Conservation (phyloP, 768 basidiomycete species). For the Dendrothele bispora region DNA sequence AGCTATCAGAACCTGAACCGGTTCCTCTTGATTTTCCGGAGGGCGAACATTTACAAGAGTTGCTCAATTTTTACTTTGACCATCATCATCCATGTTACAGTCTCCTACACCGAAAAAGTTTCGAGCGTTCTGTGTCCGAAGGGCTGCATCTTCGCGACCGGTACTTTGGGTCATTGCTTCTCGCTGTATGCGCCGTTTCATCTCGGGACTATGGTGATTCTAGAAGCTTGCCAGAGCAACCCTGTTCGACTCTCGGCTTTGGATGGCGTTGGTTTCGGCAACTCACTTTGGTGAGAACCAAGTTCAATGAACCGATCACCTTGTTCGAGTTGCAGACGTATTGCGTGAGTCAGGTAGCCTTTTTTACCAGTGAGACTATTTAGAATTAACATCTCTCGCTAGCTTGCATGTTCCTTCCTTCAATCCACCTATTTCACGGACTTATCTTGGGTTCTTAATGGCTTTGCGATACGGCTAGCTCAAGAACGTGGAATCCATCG, state of each 20-base stretch:
- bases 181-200: slow-evolving; percentile 73
- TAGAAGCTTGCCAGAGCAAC: slow-evolving; percentile 46
- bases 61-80: too few relatives aligned
- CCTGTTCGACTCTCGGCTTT: slow-evolving; percentile 39
- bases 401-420: slow-evolving; percentile 57
- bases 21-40: too few relatives aligned
- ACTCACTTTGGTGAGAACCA: slow-evolving; percentile 62
- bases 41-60: too few relatives aligned
- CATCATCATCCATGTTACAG: slow-evolving; percentile 60
- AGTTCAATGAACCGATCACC: slow-evolving; percentile 60
- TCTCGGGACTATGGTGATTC: slow-evolving; percentile 59
- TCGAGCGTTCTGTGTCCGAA: slow-evolving; percentile 49
- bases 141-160: slow-evolving; percentile 50
- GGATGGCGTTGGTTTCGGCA: slow-evolving; percentile 74
- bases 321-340: slow-evolving; percentile 78
- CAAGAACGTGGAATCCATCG: slow-evolving; percentile 56
- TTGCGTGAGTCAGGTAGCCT: slow-evolving; percentile 37
- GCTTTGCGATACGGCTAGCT: slow-evolving; percentile 50
- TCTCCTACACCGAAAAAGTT: slow-evolving; percentile 71
- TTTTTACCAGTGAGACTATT: not conserved
- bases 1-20: too few relatives aligned
- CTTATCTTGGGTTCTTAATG: slow-evolving; percentile 67
- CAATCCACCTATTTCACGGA: slow-evolving; percentile 61
- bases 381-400: slow-evolving; percentile 1
- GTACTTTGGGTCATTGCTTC: slow-evolving; percentile 56